These are phyloP conservation scores for Coemansia linderi DNA, from an alignment of 371 early-diverging fungal species.

Conservation along the genomic window DNA sequence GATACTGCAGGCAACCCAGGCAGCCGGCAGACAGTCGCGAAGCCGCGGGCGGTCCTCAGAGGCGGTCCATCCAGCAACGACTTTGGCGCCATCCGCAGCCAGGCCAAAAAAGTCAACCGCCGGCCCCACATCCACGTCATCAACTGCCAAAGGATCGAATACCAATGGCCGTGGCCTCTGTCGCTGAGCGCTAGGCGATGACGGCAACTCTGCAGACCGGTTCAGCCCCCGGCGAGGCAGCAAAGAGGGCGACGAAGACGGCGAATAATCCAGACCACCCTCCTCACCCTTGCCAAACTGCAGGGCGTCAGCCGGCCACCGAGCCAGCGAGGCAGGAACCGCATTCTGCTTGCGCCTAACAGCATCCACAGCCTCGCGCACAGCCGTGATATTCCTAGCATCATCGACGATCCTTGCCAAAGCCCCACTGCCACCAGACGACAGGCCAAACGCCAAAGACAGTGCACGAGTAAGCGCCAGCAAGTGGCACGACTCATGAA, in stretches of 20 bases:
- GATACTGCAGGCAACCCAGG: conserved; percentile 75
- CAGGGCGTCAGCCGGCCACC: conserved; percentile 48
- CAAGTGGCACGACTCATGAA: conserved; percentile 36
- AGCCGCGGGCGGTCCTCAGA: neutral
- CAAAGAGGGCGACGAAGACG: neutral
- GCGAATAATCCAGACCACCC: neutral
- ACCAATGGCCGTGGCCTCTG: neutral
- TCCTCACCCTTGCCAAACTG: conserved; percentile 47
- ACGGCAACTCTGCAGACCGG: neutral
- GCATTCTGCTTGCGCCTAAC: conserved; percentile 16
- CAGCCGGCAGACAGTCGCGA: conserved; percentile 60
- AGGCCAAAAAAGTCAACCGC: conserved; percentile 20
- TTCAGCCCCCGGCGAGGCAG: neutral
- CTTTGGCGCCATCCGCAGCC: conserved; percentile 49
- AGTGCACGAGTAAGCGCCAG: conserved; percentile 26
- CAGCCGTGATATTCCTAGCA: conserved; percentile 38
- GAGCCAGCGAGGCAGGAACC: conserved; percentile 16
- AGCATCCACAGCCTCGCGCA: conserved; percentile 36
- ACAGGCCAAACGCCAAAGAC: conserved; percentile 20
- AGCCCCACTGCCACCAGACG: neutral
- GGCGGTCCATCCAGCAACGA: conserved; percentile 22
- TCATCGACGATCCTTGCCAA: conserved; percentile 32
- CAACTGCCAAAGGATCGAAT: neutral
- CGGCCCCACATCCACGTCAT: neutral
- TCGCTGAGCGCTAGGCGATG: neutral